Conservation (phyloP, 179 eudicot genomes). For the Beta lomatogona region DNA sequence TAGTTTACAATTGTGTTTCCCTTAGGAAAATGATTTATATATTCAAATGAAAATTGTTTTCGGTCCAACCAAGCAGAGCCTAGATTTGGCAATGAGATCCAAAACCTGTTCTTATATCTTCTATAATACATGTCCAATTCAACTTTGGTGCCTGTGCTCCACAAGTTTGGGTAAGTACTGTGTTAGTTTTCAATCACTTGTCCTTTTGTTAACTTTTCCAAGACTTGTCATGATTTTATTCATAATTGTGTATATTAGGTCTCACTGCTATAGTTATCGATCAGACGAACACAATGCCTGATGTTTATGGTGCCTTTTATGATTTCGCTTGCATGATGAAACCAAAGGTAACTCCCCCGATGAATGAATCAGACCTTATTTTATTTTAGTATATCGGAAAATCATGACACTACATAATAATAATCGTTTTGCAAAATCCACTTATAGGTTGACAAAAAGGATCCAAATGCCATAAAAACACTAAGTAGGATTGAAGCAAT, state of each 20-base stretch:
- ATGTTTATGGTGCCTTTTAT: slow-evolving; percentile 88
- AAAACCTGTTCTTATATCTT: not conserved
- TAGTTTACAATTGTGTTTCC: too few species aligned
- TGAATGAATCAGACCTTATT: not conserved
- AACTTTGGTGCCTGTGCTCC: not conserved
- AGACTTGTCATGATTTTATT: slow-evolving; percentile 6
- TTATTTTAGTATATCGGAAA: not conserved
- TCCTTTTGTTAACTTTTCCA: not conserved
- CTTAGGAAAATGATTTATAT: too few species aligned
- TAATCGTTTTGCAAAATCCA: slow-evolving; percentile 3
- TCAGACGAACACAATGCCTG: slow-evolving; percentile 67
- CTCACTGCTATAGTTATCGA: slow-evolving; percentile 82
- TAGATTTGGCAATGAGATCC: not conserved
- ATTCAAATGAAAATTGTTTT: too few species aligned
- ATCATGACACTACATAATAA: not conserved
- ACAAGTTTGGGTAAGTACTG: not conserved
- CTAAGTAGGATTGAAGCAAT: slow-evolving; percentile 63
- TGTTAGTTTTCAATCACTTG: too few species aligned
- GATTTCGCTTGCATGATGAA: slow-evolving; percentile 79
- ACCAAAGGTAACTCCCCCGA: slow-evolving; percentile 59
- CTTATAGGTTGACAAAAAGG: slow-evolving; percentile 65
- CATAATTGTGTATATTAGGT: slow-evolving; percentile 41
- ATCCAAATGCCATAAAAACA: slow-evolving; percentile 76
- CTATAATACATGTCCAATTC: not conserved
- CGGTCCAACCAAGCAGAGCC: too few species aligned